These are phyloP conservation scores for Solanum chaucha DNA, from an alignment of 257 asterid species.

Conservation along the genomic window DNA sequence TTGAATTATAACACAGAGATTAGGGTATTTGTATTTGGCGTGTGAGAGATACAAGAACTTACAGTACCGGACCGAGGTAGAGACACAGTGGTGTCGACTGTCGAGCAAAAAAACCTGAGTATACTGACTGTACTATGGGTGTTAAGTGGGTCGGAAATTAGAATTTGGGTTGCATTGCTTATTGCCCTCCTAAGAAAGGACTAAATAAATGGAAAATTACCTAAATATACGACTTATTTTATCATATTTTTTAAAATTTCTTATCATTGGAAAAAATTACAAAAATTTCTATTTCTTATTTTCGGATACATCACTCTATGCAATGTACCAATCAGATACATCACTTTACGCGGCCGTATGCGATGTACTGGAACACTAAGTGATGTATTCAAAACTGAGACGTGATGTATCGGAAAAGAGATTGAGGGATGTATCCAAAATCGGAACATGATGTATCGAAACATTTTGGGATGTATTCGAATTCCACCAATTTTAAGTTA, in stretches of 20 bases:
- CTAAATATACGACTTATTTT: not conserved
- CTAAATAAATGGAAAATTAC: not conserved
- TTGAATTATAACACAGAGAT: not conserved
- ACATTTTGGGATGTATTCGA: not conserved
- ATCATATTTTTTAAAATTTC: no score
- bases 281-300: accelerated
- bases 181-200: not conserved
- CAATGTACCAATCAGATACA: not conserved
- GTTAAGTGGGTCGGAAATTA: not conserved
- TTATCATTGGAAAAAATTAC: not conserved
- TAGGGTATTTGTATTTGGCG: not conserved
- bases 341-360: no score
- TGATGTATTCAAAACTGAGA: accelerated
- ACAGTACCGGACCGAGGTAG: not conserved
- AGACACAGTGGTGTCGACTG: not conserved
- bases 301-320: not conserved
- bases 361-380: no score
- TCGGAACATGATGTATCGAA: no score
- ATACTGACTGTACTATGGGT: not conserved
- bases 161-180: not conserved
- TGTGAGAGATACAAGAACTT: not conserved
- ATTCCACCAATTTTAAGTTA: not conserved
- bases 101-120: not conserved
- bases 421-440: no score
- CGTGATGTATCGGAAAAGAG: not conserved